Conservation (phyloP, 805 yeast species). For the Hyphopichia homilentoma region DNA sequence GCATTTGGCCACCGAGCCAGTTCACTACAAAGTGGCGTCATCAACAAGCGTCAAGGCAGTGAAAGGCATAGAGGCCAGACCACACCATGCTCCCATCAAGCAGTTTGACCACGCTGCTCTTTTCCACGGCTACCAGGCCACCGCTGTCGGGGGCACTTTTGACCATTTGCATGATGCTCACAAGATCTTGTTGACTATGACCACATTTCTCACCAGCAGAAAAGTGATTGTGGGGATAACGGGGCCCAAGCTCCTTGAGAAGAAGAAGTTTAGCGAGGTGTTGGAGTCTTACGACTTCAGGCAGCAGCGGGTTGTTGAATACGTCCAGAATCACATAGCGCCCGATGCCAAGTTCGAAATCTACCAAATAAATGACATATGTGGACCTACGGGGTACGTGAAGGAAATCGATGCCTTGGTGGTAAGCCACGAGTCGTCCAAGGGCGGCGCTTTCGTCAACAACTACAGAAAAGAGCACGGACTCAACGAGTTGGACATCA, state of each 20-base stretch:
- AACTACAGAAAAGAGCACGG: slow-evolving; percentile 54
- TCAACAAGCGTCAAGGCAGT: too few relatives aligned
- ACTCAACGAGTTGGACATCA: slow-evolving; percentile 42
- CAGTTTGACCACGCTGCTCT: too few relatives aligned
- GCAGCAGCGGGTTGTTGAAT: slow-evolving; percentile 40
- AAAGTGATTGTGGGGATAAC: slow-evolving; percentile 80
- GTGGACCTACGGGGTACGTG: slow-evolving; percentile 88
- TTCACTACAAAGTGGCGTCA: neutral
- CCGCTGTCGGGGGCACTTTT: slow-evolving; percentile 93
- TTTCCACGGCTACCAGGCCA: slow-evolving; percentile 16
- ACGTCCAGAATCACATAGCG: slow-evolving; percentile 30
- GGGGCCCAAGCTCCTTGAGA: slow-evolving; percentile 64
- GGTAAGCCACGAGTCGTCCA: slow-evolving; percentile 72
- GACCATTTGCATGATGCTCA: slow-evolving; percentile 97
- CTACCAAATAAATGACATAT: slow-evolving; percentile 71
- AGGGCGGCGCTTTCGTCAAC: slow-evolving; percentile 76
- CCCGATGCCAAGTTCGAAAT: slow-evolving; percentile 41
- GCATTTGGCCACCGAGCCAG: neutral
- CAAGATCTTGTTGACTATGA: slow-evolving; percentile 71
- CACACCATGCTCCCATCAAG: too few relatives aligned
- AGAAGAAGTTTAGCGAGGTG: slow-evolving; percentile 68
- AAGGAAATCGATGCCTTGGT: slow-evolving; percentile 74
- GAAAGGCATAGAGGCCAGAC: too few relatives aligned
- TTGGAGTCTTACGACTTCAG: slow-evolving; percentile 60
- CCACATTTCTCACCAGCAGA: slow-evolving; percentile 56